These are phyloP conservation scores for Talinum fruticosum DNA, from an alignment of 148 eudicot species.

Conservation along the genomic window DNA sequence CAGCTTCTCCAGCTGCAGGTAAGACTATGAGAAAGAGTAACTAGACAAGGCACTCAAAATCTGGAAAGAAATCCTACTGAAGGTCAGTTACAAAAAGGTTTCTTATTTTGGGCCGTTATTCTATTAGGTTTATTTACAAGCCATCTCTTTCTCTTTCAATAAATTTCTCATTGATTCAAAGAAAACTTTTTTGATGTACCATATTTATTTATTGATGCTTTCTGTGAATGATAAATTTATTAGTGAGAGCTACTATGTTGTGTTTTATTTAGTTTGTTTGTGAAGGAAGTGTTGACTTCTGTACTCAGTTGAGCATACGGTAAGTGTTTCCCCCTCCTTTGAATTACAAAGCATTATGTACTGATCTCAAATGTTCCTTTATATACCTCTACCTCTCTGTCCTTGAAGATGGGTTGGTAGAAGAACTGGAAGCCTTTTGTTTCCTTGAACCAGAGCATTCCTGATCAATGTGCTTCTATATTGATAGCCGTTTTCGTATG, in stretches of 20 bases:
- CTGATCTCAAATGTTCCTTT: neutral
- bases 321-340: neutral
- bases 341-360: neutral
- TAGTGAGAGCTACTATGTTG: neutral
- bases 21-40: no score
- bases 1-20: no score
- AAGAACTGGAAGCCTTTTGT: neutral
- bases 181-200: neutral
- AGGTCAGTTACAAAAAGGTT: no score
- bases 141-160: no score
- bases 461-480: neutral
- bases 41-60: no score
- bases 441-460: neutral
- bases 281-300: neutral
- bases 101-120: no score
- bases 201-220: no score
- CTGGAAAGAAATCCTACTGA: no score
- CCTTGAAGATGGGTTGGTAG: neutral
- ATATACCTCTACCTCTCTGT: neutral
- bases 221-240: no score
- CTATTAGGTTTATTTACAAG: no score
- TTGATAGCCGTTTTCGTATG: conserved; percentile 15
- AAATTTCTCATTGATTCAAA: neutral
- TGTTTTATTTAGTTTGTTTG: neutral
- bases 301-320: neutral